Base-by-base conservation (phyloP, 306 rosid species). In the Prunus davidiana region DNA sequence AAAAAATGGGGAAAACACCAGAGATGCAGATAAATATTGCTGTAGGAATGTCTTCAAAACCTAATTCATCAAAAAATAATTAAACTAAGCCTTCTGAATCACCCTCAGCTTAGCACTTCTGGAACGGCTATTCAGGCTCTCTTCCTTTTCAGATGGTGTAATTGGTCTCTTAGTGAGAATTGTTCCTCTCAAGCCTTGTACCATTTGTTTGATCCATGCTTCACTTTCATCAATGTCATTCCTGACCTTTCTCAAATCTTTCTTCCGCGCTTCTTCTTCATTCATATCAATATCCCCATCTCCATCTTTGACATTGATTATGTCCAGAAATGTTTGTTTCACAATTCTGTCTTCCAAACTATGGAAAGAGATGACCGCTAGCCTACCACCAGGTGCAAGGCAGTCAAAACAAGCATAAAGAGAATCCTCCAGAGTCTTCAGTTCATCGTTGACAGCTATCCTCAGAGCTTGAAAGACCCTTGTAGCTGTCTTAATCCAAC, bases 341-440 rank as follows among this genome's bases (percentile, higher is more conserved):
- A 92, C 99, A 64, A 92, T 91, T 89, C 99, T 91, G 89, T 92
- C 99, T 86, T 95, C 98, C 72, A 92, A 78, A 86, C 98, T 88
- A 77, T 95, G 99, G 85, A 95, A 92, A 34, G 99, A 92, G 78
- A 95, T 95, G 72, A 92, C 99, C n/a, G 97, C 97, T 30, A 95
- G 92, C 82, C 99, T 88, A 19, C 99, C 97, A 70, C 96, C 91
- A 0, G 97, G 96, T 8, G 99, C 91, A 6, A 95, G 99, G 83
- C 97, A 92, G 19, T 95, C 97, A 67, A 88, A 95, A 77, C 89
- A 87, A 60, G 89, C 78, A 79, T 91, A 81, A 15, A 91, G 91
- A 56, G 98, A 83, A 80, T 89, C 96, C 86, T 95, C 89, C n/a
- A 92, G 87, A 34, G 95, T 85, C 76, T 89, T 88, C 46, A 95